phyloP scores from a whole-genome alignment of 164 flowering plant genomes.

The Nymphaea thermarum region DNA sequence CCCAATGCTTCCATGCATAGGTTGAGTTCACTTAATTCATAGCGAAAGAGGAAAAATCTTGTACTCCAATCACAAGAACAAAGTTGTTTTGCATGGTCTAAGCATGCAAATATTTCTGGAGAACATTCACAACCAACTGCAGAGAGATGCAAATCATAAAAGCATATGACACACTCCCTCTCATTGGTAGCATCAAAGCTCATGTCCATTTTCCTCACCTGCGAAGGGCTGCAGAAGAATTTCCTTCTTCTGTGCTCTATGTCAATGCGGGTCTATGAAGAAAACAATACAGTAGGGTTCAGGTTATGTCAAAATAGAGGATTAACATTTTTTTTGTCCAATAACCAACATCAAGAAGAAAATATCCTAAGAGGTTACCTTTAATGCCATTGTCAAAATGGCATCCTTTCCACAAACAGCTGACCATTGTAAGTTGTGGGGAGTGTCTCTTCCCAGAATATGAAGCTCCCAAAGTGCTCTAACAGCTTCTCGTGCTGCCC shows the following conservation, averaged over 20 bases:
- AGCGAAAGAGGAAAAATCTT: slow-evolving; percentile 44
- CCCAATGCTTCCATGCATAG: slow-evolving; percentile 56
- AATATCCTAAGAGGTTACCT: slow-evolving; percentile 23
- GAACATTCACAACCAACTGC: slow-evolving; percentile 66
- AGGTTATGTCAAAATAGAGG: too few species aligned
- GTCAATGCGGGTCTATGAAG: slow-evolving; percentile 40
- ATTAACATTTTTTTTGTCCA: too few species aligned
- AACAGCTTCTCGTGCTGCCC: slow-evolving; percentile 68
- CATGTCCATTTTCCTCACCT: slow-evolving; percentile 35
- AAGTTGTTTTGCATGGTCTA: slow-evolving; percentile 51
- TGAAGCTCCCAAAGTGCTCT: slow-evolving; percentile 49
- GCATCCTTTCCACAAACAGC: slow-evolving; percentile 52
- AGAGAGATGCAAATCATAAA: slow-evolving; percentile 58
- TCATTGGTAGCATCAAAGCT: slow-evolving; percentile 33
- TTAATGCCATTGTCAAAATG: slow-evolving; percentile 43
- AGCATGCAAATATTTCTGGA: slow-evolving; percentile 47
- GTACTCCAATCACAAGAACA: slow-evolving; percentile 57
- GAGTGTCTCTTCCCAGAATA: slow-evolving; percentile 23
- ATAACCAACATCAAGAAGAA: not conserved
- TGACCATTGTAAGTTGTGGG: slow-evolving; percentile 44
- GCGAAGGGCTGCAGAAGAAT: slow-evolving; percentile 31
- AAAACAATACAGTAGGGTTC: not conserved
- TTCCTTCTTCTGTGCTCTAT: slow-evolving; percentile 37
- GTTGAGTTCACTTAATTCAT: slow-evolving; percentile 43
- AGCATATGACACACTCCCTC: slow-evolving; percentile 53